Evolutionary conservation across 2,329 filamentous ascomycete genomes (phyloP), one percentile per base, ranked within the genome.

Genomic region (Acrodontium crateriforme): DNA sequence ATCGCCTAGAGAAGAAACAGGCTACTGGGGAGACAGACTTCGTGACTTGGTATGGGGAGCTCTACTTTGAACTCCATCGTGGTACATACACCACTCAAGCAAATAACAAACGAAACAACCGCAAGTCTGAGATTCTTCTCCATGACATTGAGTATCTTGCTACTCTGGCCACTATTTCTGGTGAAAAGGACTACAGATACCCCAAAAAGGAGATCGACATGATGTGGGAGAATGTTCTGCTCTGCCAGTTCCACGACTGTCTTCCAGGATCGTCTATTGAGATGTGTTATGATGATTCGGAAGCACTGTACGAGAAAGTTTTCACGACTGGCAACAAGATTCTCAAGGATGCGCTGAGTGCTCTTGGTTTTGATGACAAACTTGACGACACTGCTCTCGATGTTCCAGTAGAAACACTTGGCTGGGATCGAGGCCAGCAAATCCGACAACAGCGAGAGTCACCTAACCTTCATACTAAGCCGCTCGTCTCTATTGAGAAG

Each of bases 221-320:
- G 32, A 91, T 98, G 74, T 98, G 89, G 89, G 87, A 95, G 60
- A 68, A 70, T 30, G 78, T 87, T 3, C 65, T 95, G 14, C 70
- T 95, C 15, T 95, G 87, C 41, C 89, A 98, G 47, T 98, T 98
- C 65, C 89, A 98, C 41, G 89, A 98, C 51, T 95, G 89, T 51
- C 65, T 98, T 28, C 89, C 89, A 1, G 89, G 89, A 31, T 94
- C 83, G 50, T 81, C 74, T 18, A 95, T 98, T 44, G 85, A 91
- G 54, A 94, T 95, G 84, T 93, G 84, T 54, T 95, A 95, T 46
- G 82, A 92, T 52, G 89, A 98, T 50, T 92, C 85, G 3, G 79
- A 93, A 49, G 70, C 84, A 53, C 66, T 93, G 5, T 98, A 98
- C 49, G 78, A 71, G 2, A 65, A 82, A 41, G 71, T 93, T 2